Conservation (phyloP, 2,329 filamentous ascomycete genomes). For the Ophiocordyceps unilateralis region DNA sequence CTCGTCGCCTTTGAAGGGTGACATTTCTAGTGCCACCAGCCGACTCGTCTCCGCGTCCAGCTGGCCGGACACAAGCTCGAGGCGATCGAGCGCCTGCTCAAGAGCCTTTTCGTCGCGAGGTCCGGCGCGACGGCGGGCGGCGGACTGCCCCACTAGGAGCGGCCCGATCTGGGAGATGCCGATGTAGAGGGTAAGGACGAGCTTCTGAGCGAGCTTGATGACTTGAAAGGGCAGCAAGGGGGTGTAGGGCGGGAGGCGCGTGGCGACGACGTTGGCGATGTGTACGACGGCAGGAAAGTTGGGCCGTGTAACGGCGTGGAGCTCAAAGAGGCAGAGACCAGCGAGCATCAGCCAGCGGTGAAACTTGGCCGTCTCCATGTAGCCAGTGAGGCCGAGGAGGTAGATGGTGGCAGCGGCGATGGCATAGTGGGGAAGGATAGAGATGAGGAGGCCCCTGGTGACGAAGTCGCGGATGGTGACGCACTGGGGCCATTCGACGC, state of each 20-base stretch:
- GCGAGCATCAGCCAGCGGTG: conserved; percentile 45
- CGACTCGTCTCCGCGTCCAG: conserved; percentile 53
- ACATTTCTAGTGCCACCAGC: conserved; percentile 61
- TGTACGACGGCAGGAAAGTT: conserved; percentile 27
- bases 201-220: conserved; percentile 56
- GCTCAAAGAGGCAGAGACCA: conserved; percentile 36
- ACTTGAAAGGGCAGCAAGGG: conserved; percentile 76
- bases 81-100: conserved; percentile 46
- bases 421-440: conserved; percentile 43
- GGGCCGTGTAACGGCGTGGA: conserved; percentile 37
- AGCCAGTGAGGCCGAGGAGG: conserved; percentile 44
- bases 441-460: conserved; percentile 41
- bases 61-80: conserved; percentile 41
- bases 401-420: conserved; percentile 40
- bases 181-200: conserved; percentile 65
- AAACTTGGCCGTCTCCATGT: conserved; percentile 49
- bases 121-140: conserved; percentile 10
- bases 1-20: conserved; percentile 62
- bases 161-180: conserved; percentile 70
- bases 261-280: conserved; percentile 26
- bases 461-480: conserved; percentile 58
- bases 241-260: conserved; percentile 24
- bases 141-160: conserved; percentile 30
- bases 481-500: conserved; percentile 48
- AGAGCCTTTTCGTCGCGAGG: conserved; percentile 29